Evolutionary conservation across 2,329 filamentous ascomycete species (phyloP), one percentile per base, ranked within the genome.

Genomic region (Colletotrichum sp.): DNA sequence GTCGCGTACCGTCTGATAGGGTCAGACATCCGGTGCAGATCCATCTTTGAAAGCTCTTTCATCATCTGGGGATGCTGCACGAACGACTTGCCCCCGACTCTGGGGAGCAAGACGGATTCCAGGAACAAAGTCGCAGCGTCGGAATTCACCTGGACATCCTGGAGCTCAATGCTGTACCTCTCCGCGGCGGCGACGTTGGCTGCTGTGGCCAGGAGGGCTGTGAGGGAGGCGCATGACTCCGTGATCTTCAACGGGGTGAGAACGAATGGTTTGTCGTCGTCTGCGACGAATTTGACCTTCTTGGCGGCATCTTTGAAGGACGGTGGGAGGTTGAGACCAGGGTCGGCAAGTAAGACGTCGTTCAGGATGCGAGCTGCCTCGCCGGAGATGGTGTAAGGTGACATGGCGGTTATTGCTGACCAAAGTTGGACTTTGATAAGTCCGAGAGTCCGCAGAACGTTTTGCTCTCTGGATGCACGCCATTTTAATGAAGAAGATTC

Each of bases 161-260:
- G 55, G 24, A 26, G 26, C 21, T 59, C 24, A 0, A 59, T 59
- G 13, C 24, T 0, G 16, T 59, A 59, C 0, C 55, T 0, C 13
- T 59, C 55, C 6, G 55, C 14, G 4, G 55, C 55, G 21, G 26
- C 24, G 24, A 59, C 55, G 9, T 59, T 59, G 14, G 55, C 55
- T 26, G 55, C 55, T 9, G 55, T 59, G 26, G 55, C 55, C 0
- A 59, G 7, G 24, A 68, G 81, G 79, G 79, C 83, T 82, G 67
- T 85, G 72, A 84, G 74, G 6, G 65, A 83, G 74, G 21, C 85
- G 85, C 83, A 86, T 84, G 79, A 87, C 83, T 81, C 88, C 85
- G 21, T 89, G 79, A 65, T 84, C 82, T 24, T 87, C 84, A 78
- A 87, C 84, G 79, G 88, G 84, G 34, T 76, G 71, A 75, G 65